A percentile compares a stretch with the other conserved stretches of the same genome.
These are phyloP conservation scores for Phytophthora chlamydospora DNA, from an alignment of 352 stramenopile species.

Conservation along the genomic window DNA sequence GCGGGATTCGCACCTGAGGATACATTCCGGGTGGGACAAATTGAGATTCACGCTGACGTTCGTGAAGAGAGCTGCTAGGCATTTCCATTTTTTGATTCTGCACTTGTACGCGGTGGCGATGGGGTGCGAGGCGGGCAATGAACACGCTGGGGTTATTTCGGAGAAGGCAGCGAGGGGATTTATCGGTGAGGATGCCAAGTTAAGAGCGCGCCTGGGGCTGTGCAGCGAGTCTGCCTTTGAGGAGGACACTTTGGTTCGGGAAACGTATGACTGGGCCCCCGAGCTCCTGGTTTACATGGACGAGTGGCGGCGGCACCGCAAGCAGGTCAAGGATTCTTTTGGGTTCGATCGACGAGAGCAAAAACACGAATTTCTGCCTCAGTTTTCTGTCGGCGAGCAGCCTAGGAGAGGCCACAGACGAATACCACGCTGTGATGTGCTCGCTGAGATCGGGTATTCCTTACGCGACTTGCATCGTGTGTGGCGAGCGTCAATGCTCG, in stretches of 20 bases:
- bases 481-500: slow-evolving; percentile 40
- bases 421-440: slow-evolving; percentile 32
- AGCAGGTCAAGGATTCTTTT: not conserved
- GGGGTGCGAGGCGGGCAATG: slow-evolving; percentile 27
- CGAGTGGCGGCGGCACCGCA: slow-evolving; percentile 37
- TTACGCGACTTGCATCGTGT: slow-evolving; percentile 19
- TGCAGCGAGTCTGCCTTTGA: slow-evolving; percentile 2
- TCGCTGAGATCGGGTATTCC: slow-evolving; percentile 37
- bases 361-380: slow-evolving; percentile 25
- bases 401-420: not conserved
- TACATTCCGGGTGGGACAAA: slow-evolving; percentile 34
- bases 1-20: slow-evolving; percentile 8
- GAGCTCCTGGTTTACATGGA: slow-evolving; percentile 55
- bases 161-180: slow-evolving; percentile 25
- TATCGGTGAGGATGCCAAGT: slow-evolving; percentile 14
- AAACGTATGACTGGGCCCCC: slow-evolving; percentile 50
- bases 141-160: slow-evolving; percentile 27
- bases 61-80: slow-evolving; percentile 30
- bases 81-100: slow-evolving; percentile 55
- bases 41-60: slow-evolving; percentile 33
- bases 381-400: slow-evolving; percentile 8
- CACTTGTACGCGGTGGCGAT: slow-evolving; percentile 55
- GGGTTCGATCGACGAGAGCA: slow-evolving; percentile 38
- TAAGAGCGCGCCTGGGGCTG: slow-evolving; percentile 22
- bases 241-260: slow-evolving; percentile 39